Evolutionary conservation across 768 basidiomycete species (phyloP).

Genomic region (Cantharellus cinnabarinus): DNA sequence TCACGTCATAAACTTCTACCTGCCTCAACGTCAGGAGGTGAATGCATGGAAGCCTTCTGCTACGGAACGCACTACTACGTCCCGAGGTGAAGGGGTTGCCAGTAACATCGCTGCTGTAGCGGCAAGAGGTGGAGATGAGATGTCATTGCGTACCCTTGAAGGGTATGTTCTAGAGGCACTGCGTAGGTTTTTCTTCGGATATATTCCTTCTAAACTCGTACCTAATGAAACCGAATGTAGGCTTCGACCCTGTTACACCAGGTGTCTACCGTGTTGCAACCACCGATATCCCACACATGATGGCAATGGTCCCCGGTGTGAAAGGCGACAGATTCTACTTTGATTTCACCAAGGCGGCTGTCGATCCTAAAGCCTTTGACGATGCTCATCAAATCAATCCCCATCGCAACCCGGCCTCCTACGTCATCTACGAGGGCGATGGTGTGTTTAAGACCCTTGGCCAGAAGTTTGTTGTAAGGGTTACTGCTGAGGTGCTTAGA

Average conservation of each 20-base stretch:
- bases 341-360: neutral
- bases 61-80: too few species aligned
- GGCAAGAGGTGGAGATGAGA: neutral
- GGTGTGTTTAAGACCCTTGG: constrained; percentile 1
- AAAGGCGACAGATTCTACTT: neutral
- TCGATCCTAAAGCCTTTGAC: neutral
- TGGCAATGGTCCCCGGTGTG: neutral
- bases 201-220: neutral
- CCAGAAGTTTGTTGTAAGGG: neutral
- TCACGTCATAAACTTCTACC: constrained; percentile 2
- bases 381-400: neutral
- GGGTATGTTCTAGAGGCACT: constrained; percentile 2
- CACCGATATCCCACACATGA: neutral
- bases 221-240: neutral
- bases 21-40: neutral
- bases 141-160: neutral
- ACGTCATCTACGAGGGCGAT: constrained; percentile 11
- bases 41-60: neutral
- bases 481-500: neutral
- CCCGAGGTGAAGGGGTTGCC: neutral
- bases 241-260: constrained; percentile 3
- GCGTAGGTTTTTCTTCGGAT: neutral
- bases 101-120: neutral
- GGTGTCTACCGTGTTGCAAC: neutral
- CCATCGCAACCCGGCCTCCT: neutral